Conservation (phyloP, 73 alveolate genomes). For the Tetrahymena elliotti region DNA sequence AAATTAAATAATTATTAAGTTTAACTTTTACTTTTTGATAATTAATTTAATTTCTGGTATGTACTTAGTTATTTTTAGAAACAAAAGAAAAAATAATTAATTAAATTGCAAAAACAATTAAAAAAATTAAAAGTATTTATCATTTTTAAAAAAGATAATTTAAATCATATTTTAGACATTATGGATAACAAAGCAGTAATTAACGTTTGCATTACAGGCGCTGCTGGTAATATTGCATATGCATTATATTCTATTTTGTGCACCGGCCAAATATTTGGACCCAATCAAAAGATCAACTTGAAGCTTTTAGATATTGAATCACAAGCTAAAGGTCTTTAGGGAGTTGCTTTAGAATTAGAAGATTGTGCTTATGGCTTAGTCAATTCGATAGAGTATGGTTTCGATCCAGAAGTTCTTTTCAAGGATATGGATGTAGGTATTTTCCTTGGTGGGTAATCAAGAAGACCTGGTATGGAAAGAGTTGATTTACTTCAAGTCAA, state of each 20-base stretch:
- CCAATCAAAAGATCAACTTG: neutral
- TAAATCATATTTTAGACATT: neutral
- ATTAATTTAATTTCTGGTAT: neutral
- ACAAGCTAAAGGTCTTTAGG: constrained; percentile 16
- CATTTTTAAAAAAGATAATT: neutral
- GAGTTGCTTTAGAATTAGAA: constrained; percentile 53
- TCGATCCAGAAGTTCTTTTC: constrained; percentile 72
- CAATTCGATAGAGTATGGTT: constrained; percentile 10
- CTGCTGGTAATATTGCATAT: constrained; percentile 42
- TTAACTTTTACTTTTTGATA: neutral
- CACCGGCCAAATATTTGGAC: constrained; percentile 36
- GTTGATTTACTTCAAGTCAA: constrained; percentile 73
- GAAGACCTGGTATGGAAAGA: constrained; percentile 87
- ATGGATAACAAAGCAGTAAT: constrained; percentile 4
- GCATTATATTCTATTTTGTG: constrained; percentile 38
- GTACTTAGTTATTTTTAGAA: neutral
- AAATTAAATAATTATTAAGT: too few species aligned
- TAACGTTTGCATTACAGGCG: constrained; percentile 39
- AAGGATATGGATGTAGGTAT: constrained; percentile 80
- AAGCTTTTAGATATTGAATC: constrained; percentile 20
- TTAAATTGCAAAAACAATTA: neutral
- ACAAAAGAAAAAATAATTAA: neutral
- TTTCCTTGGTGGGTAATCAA: constrained; percentile 82
- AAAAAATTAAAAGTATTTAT: neutral
- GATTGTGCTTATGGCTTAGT: constrained; percentile 52